Evolutionary conservation across 1,139 yeast species (phyloP).

Genomic region (Nakaseomyces delphensis): DNA sequence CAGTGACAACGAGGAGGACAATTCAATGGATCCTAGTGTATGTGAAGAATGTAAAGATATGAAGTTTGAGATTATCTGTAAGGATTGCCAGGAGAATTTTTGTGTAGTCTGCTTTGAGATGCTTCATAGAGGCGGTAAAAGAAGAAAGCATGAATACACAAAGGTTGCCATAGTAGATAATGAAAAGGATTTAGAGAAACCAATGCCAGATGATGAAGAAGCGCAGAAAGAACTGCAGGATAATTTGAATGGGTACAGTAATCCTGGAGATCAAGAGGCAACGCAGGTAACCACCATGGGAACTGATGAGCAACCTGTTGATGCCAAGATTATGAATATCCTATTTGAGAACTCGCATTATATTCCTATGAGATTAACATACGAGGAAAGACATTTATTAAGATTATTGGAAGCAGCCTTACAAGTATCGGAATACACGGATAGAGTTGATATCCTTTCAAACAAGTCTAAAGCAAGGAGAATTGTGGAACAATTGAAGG

Average conservation of each 20-base stretch:
- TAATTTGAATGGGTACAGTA: constrained; percentile 11
- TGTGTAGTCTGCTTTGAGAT: constrained; percentile 60
- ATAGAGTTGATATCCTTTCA: constrained; percentile 57
- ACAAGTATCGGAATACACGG: constrained; percentile 67
- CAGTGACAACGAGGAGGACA: constrained; percentile 15
- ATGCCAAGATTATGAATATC: constrained; percentile 29
- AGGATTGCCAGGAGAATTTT: constrained; percentile 52
- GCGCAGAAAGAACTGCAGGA: constrained; percentile 16
- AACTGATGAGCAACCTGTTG: constrained; percentile 13
- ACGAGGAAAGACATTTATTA: constrained; percentile 56
- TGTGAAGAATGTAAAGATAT: constrained; percentile 67
- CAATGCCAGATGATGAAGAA: constrained; percentile 14
- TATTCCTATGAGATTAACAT: constrained; percentile 57
- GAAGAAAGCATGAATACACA: constrained; percentile 37
- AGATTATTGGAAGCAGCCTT: constrained; percentile 60
- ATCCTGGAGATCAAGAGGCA: constrained; percentile 6
- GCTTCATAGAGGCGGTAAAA: constrained; percentile 57
- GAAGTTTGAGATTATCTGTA: constrained; percentile 51
- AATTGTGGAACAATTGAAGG: constrained; percentile 58
- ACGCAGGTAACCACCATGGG: constrained; percentile 6
- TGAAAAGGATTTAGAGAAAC: constrained; percentile 9
- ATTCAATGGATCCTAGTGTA: constrained; percentile 30
- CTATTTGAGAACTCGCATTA: constrained; percentile 43
- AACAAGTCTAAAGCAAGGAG: constrained; percentile 57
- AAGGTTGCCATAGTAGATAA: constrained; percentile 24